phyloP scores from a whole-genome alignment of 176 grass and related monocot species.

The Ananas comosus region DNA sequence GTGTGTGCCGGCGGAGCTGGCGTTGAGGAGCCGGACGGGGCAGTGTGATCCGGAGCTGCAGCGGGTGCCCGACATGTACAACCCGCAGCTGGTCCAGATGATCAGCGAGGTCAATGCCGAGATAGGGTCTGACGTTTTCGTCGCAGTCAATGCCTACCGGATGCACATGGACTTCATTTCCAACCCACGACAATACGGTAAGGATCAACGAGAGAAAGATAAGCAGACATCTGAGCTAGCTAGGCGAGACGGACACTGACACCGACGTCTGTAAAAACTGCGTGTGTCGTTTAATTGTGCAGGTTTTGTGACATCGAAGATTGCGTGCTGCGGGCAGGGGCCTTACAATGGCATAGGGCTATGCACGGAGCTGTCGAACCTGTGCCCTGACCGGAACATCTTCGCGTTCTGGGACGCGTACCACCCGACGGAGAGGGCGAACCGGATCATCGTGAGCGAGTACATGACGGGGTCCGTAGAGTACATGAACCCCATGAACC shows the following conservation, averaged over 20 bases:
- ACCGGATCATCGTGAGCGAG: slow-evolving; percentile 57
- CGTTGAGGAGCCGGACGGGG: slow-evolving; percentile 49
- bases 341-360: slow-evolving; percentile 69
- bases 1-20: slow-evolving; percentile 78
- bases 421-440: slow-evolving; percentile 79
- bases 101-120: slow-evolving; percentile 32
- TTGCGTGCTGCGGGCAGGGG: slow-evolving; percentile 77
- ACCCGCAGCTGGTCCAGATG: slow-evolving; percentile 43
- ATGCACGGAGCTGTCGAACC: slow-evolving; percentile 53
- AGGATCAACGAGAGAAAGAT: background rate
- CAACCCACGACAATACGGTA: slow-evolving; percentile 32
- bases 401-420: slow-evolving; percentile 91
- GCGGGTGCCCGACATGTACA: slow-evolving; percentile 54
- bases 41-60: slow-evolving; percentile 70
- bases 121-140: slow-evolving; percentile 32
- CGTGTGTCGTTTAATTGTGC: background rate
- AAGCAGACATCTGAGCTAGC: background rate
- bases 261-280: no score
- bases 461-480: slow-evolving; percentile 29
- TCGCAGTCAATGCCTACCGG: slow-evolving; percentile 47
- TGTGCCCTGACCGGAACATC: slow-evolving; percentile 49
- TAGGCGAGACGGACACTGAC: background rate
- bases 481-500: slow-evolving; percentile 71
- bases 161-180: slow-evolving; percentile 66
- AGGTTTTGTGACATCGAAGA: slow-evolving; percentile 56